A percentile compares a stretch with the other conserved stretches of the same genome.
phyloP scores from a whole-genome alignment of 495 filamentous ascomycete genomes.

The Penicillium canescens region DNA sequence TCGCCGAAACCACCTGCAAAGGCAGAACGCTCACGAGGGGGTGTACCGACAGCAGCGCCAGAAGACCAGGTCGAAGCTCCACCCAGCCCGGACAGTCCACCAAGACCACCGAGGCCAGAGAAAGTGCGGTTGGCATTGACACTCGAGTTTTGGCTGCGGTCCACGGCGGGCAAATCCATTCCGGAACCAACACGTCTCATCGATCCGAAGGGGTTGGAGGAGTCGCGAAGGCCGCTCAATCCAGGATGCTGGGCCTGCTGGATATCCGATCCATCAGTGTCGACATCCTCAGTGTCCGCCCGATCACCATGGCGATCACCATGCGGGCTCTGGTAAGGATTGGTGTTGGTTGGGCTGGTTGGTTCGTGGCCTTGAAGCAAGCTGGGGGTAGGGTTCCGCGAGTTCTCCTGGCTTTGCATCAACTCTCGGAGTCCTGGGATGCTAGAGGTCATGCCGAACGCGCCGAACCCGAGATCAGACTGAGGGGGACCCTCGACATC shows the following conservation, averaged over 20 bases:
- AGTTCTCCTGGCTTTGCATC: conserved; percentile 58
- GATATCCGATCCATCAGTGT: conserved; percentile 59
- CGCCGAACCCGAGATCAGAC: conserved; percentile 53
- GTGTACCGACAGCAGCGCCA: conserved; percentile 64
- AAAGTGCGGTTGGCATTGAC: conserved; percentile 70
- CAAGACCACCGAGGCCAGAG: conserved; percentile 61
- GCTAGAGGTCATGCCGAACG: conserved; percentile 80
- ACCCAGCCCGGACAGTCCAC: conserved; percentile 59
- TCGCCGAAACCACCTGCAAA: conserved; percentile 69
- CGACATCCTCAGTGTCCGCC: conserved; percentile 61
- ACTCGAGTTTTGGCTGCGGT: conserved; percentile 89
- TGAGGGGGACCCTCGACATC: conserved; percentile 66
- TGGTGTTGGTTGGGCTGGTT: conserved; percentile 91
- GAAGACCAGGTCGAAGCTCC: conserved; percentile 64
- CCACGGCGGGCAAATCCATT: conserved; percentile 66
- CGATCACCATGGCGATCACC: conserved; percentile 55
- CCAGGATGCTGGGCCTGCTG: conserved; percentile 57
- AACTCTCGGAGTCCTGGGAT: conserved; percentile 66
- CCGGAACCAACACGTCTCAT: conserved; percentile 50
- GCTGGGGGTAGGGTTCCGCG: conserved; percentile 57
- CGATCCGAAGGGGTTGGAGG: conserved; percentile 50
- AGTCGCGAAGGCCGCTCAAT: conserved; percentile 53
- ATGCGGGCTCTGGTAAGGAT: conserved; percentile 95
- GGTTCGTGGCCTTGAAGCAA: conserved; percentile 61
- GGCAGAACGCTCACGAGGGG: conserved; percentile 69